Base-by-base conservation (phyloP, 257 asterid genomes). In the Nyctanthes arbortristis region DNA sequence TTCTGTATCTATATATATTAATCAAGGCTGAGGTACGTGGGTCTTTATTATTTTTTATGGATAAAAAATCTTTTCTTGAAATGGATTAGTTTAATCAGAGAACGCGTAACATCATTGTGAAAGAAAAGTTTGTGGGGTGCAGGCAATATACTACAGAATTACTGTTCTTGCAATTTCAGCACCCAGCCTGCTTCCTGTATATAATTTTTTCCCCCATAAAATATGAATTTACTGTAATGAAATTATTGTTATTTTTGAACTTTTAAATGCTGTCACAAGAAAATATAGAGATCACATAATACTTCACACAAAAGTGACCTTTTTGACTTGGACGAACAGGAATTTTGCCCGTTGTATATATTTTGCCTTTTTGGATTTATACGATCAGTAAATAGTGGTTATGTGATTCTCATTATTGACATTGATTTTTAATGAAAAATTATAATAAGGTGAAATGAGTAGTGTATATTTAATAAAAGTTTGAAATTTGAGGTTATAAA, bases 31-130 rank as follows among this genome's bases (percentile, higher is more conserved):
- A 52, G 66, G 75, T 47, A 67, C 68, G 61, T 37, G 29, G 18
- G 29, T 49, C 52, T 24, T 22, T 5, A 39, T 20, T 52, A 24
- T 14, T 13, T 65, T n/a, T 33, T 34, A 49, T 66, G 45, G 27
- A 47, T 1, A 45, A 72, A 40, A 68, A 59, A 70, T 77, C 58
- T 74, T 79, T 69, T 70, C 65, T 24, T 57, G 67, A 47, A 66
- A 69, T 13, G 61, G 45, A 18, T 69, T 60, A 55, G 1, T 18
- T 13, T n/a, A 39, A 73, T 14, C 11, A 57, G 71, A 64, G 57
- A 54, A 69, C 66, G 59, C 72, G 68, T 40, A 65, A 13, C 30
- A 9, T 9, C 30, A 52, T 52, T 52, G 31, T 24, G 59, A 52
- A 7, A 52, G 30, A 52, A 20, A 52, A 22, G 59, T 72, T 65